Evolutionary conservation across 2,329 filamentous ascomycete genomes (phyloP).

Genomic region (Colletotrichum falcatum): DNA sequence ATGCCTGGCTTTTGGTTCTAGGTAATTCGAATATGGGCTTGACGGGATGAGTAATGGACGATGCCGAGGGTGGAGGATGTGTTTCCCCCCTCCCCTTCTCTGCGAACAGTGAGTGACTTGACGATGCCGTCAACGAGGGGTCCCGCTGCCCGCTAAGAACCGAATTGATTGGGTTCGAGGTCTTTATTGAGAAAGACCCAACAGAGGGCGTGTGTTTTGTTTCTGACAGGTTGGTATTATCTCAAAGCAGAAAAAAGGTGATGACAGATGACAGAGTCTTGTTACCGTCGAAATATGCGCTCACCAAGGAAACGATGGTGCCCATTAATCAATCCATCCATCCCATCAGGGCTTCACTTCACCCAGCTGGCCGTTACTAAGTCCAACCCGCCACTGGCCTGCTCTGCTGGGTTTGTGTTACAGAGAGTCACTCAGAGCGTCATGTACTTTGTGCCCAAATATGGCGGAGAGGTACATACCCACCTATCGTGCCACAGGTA

Average conservation of each 20-base stretch:
- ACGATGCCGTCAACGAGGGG: neutral
- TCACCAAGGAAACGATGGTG: too few relatives aligned
- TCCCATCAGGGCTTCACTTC: neutral
- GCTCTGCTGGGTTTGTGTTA: neutral
- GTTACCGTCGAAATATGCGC: too few relatives aligned
- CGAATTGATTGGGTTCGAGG: slow-evolving; percentile 11
- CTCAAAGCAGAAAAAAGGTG: neutral
- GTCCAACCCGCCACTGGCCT: neutral
- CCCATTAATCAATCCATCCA: neutral
- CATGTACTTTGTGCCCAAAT: neutral
- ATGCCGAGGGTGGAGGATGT: neutral
- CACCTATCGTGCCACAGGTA: neutral
- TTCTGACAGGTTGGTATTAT: neutral
- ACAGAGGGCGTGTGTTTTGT: neutral
- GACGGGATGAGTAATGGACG: too few relatives aligned
- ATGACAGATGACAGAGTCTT: neutral
- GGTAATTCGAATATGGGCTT: too few relatives aligned
- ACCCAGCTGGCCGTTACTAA: neutral
- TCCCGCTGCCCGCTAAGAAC: neutral
- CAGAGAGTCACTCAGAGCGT: neutral
- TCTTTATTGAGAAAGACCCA: neutral
- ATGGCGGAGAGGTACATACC: neutral
- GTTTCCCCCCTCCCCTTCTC: neutral
- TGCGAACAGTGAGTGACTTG: neutral
- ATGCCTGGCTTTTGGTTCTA: too few relatives aligned